Evolutionary conservation across 2,329 filamentous ascomycete species (phyloP).

Genomic region (Ophiostoma himal-ulmi): DNA sequence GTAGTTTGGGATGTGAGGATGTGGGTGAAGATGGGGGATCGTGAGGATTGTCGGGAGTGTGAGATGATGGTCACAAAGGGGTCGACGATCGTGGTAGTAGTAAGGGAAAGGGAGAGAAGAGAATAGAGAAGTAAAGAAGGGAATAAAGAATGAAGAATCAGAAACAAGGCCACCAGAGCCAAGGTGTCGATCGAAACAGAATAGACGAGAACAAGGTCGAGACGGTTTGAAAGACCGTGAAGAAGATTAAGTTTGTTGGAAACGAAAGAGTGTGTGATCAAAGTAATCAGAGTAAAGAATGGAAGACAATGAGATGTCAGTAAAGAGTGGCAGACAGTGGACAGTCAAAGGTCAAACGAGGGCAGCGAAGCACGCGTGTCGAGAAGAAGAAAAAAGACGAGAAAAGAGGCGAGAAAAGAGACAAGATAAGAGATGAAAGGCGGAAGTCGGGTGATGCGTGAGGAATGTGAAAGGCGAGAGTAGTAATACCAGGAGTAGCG

Average conservation of each 20-base stretch:
- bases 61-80: neutral
- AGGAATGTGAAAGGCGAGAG: neutral
- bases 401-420: neutral
- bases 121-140: neutral
- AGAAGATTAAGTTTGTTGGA: neutral
- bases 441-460: neutral
- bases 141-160: neutral
- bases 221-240: neutral
- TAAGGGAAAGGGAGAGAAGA: neutral
- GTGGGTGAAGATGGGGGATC: neutral
- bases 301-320: constrained; percentile 4
- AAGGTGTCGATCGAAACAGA: constrained; percentile 9
- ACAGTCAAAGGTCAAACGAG: neutral
- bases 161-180: constrained; percentile 8
- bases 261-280: neutral
- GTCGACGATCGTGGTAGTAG: neutral
- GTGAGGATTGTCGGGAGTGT: neutral
- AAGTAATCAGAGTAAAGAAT: neutral
- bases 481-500: neutral
- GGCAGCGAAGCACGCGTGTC: neutral
- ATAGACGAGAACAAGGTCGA: neutral
- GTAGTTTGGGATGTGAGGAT: neutral
- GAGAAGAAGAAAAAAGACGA: neutral
- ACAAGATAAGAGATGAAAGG: neutral
- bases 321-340: constrained; percentile 3